Evolutionary conservation across 202 grass and related monocot genomes (phyloP).

Genomic region (Eragrostis tef): DNA sequence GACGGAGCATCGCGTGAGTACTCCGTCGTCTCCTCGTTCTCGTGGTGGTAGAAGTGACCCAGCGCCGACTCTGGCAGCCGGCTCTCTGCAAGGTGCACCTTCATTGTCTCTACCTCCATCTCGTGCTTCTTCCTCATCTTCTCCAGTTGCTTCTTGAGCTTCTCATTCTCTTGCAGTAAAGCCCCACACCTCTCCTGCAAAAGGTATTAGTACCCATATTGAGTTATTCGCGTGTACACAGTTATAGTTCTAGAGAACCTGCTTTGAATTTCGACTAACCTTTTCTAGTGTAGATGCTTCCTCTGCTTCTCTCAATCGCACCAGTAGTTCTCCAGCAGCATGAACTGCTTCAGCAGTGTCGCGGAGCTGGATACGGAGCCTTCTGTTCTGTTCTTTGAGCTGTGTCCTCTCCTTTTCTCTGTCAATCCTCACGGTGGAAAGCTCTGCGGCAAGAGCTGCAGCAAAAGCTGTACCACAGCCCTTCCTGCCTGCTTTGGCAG

Average conservation of each 20-base stretch:
- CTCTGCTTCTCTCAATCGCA: slow-evolving; percentile 86
- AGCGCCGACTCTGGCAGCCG: slow-evolving; percentile 82
- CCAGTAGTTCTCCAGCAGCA: slow-evolving; percentile 90
- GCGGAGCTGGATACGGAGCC: slow-evolving; percentile 85
- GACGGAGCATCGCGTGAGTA: slow-evolving; percentile 7
- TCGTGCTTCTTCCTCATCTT: slow-evolving; percentile 88
- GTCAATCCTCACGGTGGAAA: slow-evolving; percentile 88
- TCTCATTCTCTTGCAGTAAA: slow-evolving; percentile 77
- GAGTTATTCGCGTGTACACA: background rate
- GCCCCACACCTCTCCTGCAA: slow-evolving; percentile 61
- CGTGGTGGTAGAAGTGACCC: slow-evolving; percentile 59
- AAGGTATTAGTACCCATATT: background rate
- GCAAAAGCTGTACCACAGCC: slow-evolving; percentile 85
- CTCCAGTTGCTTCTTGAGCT: slow-evolving; percentile 79
- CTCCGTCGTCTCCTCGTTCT: background rate
- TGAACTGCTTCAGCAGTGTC: slow-evolving; percentile 97
- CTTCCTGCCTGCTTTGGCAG: slow-evolving; percentile 79
- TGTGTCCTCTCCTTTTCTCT: slow-evolving; percentile 79
- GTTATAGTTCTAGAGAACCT: background rate
- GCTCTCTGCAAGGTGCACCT: slow-evolving; percentile 88
- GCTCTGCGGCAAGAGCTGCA: slow-evolving; percentile 85
- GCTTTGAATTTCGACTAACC: slow-evolving; percentile 35
- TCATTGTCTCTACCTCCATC: slow-evolving; percentile 91
- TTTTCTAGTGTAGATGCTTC: slow-evolving; percentile 68
- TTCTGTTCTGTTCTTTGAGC: slow-evolving; percentile 95